Evolutionary conservation across 2,329 filamentous ascomycete species (phyloP), one percentile per base, ranked within the genome.

Genomic region (Penicillium sp.): DNA sequence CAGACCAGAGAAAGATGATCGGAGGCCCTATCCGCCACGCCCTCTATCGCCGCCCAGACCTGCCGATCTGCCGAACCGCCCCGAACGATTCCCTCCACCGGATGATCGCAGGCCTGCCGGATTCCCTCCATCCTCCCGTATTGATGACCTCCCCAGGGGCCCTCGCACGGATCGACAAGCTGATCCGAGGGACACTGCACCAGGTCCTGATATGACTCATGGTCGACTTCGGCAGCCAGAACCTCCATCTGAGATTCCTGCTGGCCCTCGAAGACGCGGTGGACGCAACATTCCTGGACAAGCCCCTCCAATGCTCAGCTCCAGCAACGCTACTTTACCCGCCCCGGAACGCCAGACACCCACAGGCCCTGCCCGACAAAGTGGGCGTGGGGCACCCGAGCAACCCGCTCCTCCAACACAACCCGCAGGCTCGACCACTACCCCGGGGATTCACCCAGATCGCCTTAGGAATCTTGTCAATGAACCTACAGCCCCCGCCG

Each of bases 391-490:
- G 25, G 66, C 57, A 41, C 71, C 70, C 25, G 75, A 74, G 12
- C 71, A 70, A 50, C 62, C 70, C 9, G 53, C 68, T 41, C 39
- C 69, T n/a, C 63, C 66, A 31, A 13, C 67, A 75, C 68, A 74
- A 7, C 68, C 71, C 31, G 50, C 68, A 12, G 72, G 72, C 10
- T 66, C 62, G 33, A 62, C 70, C 42, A 77, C 79, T 36, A 69
- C 74, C 17, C 70, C 74, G 23, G 81, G 81, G 33, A 78, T 85
- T 45, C 82, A 85, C 66, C 82, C 82, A 12, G 83, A 83, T 64
- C 78, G 83, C 38, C 69, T 83, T 45, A 78, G 77, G 41, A 75
- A 77, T 38, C 73, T 79, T 35, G 74, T 75, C 57, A 67, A 71
- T 48, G 72, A 57, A 8, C 52, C 52, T 42, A n/a, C 13, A 36